Conservation (phyloP, 2,329 filamentous ascomycete genomes). For the Coniochaeta sp. region DNA sequence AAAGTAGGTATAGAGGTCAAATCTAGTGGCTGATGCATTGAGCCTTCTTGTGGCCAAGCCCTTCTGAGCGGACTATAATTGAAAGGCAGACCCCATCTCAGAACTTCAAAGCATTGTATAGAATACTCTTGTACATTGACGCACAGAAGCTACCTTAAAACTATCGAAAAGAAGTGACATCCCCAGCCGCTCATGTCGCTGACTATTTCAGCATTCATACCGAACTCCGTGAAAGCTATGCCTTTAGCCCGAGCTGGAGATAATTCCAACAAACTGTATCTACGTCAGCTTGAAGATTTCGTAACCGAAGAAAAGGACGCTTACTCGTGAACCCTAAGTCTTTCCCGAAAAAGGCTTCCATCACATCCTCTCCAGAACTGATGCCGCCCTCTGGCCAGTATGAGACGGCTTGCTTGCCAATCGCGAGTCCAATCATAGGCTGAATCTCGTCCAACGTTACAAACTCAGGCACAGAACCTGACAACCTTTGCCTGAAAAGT, state of each 20-base stretch:
- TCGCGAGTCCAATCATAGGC: slow-evolving; percentile 62
- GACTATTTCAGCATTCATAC: too few species aligned
- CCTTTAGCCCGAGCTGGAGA: slow-evolving; percentile 31
- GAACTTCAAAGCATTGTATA: too few species aligned
- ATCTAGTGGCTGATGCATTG: background rate
- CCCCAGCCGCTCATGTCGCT: background rate
- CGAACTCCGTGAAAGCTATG: background rate
- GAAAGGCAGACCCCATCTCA: too few species aligned
- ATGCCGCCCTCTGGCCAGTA: slow-evolving; percentile 52
- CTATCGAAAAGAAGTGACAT: too few species aligned
- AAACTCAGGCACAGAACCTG: slow-evolving; percentile 33
- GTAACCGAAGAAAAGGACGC: slow-evolving; percentile 12
- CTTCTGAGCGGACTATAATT: too few species aligned
- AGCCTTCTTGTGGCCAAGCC: too few species aligned
- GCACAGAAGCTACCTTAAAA: too few species aligned
- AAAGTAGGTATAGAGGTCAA: background rate
- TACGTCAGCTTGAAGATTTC: background rate
- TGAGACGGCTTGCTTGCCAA: slow-evolving; percentile 61
- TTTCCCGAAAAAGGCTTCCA: slow-evolving; percentile 57
- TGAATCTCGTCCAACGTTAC: slow-evolving; percentile 44
- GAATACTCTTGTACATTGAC: too few species aligned
- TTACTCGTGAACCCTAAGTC: slow-evolving; percentile 59
- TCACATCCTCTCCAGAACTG: slow-evolving; percentile 52
- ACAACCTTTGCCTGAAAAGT: slow-evolving; percentile 39
- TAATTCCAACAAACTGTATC: slow-evolving; percentile 46